Conservation (phyloP, 2,329 filamentous ascomycete species). For the Alternaria brassicicola region DNA sequence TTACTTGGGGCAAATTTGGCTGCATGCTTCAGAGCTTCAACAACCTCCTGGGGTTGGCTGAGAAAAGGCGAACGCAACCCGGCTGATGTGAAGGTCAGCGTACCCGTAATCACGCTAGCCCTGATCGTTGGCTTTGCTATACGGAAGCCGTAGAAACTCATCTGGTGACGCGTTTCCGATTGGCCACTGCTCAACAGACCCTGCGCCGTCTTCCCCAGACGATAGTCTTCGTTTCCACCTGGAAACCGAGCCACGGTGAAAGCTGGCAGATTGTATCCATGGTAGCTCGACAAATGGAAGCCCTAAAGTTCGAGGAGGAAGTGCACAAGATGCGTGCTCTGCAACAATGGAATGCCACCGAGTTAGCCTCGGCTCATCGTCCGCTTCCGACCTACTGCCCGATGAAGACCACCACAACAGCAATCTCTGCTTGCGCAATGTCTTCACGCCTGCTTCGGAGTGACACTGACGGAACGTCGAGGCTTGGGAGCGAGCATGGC, state of each 20-base stretch:
- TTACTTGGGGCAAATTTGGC: neutral
- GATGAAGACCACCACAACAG: neutral
- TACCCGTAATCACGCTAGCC: neutral
- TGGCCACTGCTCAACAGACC: neutral
- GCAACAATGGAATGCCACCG: neutral
- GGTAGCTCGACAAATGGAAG: neutral
- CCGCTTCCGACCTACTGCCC: conserved; percentile 7
- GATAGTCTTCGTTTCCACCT: neutral
- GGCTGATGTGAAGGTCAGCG: neutral
- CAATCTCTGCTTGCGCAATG: conserved; percentile 8
- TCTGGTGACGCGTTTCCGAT: neutral
- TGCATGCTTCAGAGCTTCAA: conserved; percentile 2
- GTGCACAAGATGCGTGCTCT: neutral
- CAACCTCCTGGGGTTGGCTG: conserved; percentile 1
- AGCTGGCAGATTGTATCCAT: neutral
- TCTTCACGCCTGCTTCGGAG: neutral
- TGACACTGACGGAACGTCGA: neutral
- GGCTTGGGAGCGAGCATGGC: neutral
- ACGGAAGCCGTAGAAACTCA: neutral
- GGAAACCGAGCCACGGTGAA: neutral
- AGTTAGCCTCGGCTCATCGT: conserved; percentile 13
- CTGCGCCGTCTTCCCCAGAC: neutral
- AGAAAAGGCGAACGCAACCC: conserved; percentile 6
- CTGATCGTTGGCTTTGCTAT: neutral
- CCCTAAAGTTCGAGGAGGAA: neutral